These are phyloP conservation scores for Fusarium pininemorale DNA, from an alignment of 2,329 filamentous ascomycete species.

Conservation along the genomic window DNA sequence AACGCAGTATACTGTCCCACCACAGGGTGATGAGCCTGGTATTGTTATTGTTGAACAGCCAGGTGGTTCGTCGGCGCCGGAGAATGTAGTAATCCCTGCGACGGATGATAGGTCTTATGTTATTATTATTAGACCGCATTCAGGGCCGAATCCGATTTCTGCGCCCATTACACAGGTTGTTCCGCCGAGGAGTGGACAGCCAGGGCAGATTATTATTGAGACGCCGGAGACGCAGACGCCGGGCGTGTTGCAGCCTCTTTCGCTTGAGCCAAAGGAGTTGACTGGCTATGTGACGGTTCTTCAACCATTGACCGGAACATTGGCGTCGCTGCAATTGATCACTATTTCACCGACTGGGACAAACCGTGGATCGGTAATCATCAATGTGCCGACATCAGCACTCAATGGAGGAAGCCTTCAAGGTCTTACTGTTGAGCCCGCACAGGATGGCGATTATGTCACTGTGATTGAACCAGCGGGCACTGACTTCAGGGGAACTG, in stretches of 20 bases:
- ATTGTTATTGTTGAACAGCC: conserved; percentile 35
- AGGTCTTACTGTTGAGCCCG: conserved; percentile 16
- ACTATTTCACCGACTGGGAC: conserved; percentile 31
- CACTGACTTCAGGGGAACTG: neutral
- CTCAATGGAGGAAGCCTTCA: neutral
- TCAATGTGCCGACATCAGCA: conserved; percentile 16
- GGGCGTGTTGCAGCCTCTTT: conserved; percentile 7
- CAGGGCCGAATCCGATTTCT: conserved; percentile 20
- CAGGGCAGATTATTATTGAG: conserved; percentile 35
- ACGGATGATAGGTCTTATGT: conserved; percentile 24
- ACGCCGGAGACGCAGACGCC: conserved; percentile 22
- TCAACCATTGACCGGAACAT: conserved; percentile 6
- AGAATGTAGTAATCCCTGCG: conserved; percentile 32
- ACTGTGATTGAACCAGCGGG: conserved; percentile 28
- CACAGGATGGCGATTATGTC: conserved; percentile 14
- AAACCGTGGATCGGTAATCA: conserved; percentile 28
- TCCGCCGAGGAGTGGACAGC: conserved; percentile 8
- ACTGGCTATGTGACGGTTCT: conserved; percentile 32
- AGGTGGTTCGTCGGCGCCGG: conserved; percentile 5
- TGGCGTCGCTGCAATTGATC: neutral
- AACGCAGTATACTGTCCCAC: conserved; percentile 33
- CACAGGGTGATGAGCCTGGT: conserved; percentile 29
- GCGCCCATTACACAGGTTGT: conserved; percentile 26
- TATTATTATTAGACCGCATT: conserved; percentile 34
- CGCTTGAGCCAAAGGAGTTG: conserved; percentile 12